Evolutionary conservation across 2,329 filamentous ascomycete genomes (phyloP), one percentile per base, ranked within the genome.

Genomic region (Chaetomium globosum): DNA sequence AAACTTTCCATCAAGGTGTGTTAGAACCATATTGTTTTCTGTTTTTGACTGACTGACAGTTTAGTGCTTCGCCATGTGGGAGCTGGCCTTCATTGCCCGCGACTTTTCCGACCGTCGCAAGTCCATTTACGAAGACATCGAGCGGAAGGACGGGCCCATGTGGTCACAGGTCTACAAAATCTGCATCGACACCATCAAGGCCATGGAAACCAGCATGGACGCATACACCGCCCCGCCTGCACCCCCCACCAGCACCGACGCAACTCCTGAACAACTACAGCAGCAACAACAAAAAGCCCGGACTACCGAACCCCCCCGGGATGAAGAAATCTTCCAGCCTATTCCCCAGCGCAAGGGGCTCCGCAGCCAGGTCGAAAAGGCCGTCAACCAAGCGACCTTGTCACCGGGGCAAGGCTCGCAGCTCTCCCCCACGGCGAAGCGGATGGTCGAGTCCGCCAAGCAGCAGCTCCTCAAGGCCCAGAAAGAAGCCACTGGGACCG

Each of bases 21-120:
- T 75, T 16, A 8, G 13, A 1, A 12, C 9, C 13, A 10, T 16
- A 13, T 10, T 1, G 6, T 23, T 16, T 33, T 33, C 16, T 30
- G 10, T 12, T 4, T n/a, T 21, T 21, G 9, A 5, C 19, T 69
- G 16, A 66, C 57, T 33, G 5, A 16, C 49, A n/a, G 5, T 5
- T 26, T 65, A 91, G 84, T 85, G 87, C 0, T 96, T 96, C 75
- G 93, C 94, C 19, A 90, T 96, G 77, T 97, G 93, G 93, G 94
- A 98, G 74, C 81, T 97, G 31, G 87, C 87, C 33, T 83, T 91
- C 63, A 96, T 97, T 71, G 88, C 91, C 46, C 85, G 89, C 64
- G 84, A 87, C 61, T 93, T 90, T 68, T 83, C 88, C 19, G 83
- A 87, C n/a, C 87, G 93, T 39, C 86, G 94, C 60, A 91, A 89